Conservation (phyloP, 2,329 filamentous ascomycete species). For the Fusarium coffeatum region DNA sequence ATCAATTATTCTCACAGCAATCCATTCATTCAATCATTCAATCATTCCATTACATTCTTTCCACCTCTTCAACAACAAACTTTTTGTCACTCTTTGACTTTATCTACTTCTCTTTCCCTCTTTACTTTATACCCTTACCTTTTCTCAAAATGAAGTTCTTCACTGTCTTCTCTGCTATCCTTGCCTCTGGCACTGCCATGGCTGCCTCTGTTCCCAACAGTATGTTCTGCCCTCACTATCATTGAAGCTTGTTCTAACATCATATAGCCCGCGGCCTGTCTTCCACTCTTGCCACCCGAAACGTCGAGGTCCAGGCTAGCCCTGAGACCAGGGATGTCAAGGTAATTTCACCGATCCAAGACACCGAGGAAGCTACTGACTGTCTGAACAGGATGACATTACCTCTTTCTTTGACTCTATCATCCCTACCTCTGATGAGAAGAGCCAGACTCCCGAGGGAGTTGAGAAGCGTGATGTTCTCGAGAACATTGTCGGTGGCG, state of each 20-base stretch:
- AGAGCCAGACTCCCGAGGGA: background rate
- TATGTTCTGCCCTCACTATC: background rate
- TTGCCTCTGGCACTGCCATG: background rate
- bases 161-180: background rate
- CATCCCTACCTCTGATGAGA: background rate
- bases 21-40: background rate
- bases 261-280: background rate
- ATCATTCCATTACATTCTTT: background rate
- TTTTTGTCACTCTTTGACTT: background rate
- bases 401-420: background rate
- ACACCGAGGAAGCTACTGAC: background rate
- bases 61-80: background rate
- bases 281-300: background rate
- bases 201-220: background rate
- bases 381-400: background rate
- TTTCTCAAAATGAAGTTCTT: conserved; percentile 2
- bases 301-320: background rate
- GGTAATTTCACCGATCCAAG: background rate
- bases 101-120: background rate
- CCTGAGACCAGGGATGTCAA: background rate
- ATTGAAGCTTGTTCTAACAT: background rate
- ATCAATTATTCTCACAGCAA: background rate
- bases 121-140: background rate
- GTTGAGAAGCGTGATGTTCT: background rate
- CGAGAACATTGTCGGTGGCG: background rate